Conservation (phyloP, 768 basidiomycete species). For the Cyclocybe aegerita region DNA sequence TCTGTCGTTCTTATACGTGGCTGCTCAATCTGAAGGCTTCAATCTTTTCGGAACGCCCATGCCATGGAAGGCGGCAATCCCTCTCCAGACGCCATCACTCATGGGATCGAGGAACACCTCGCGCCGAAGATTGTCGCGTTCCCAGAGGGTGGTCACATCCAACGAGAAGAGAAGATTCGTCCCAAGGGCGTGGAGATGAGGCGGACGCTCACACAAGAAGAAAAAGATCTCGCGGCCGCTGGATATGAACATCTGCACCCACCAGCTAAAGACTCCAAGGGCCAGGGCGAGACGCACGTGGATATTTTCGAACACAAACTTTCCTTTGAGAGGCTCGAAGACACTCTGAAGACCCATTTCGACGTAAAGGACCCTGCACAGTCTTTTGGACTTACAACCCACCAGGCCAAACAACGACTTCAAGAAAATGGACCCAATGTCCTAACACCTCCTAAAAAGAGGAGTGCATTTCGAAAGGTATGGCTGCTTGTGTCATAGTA, state of each 20-base stretch:
- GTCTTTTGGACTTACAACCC: constrained; percentile 49
- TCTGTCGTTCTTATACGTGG: not conserved
- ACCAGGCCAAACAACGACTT: constrained; percentile 56
- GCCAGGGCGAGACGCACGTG: constrained; percentile 37
- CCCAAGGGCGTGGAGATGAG: constrained; percentile 61
- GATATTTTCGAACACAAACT: constrained; percentile 61
- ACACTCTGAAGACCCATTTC: constrained; percentile 46
- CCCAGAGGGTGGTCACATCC: constrained; percentile 35
- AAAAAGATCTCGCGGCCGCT: constrained; percentile 64
- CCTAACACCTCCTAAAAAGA: constrained; percentile 67
- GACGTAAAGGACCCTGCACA: constrained; percentile 50
- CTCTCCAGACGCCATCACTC: constrained; percentile 18
- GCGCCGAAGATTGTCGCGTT: constrained; percentile 50
- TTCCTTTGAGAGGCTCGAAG: constrained; percentile 37
- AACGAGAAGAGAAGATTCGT: constrained; percentile 40
- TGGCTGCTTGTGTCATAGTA: constrained; percentile 2
- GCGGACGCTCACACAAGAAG: constrained; percentile 64
- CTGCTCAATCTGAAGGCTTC: no score
- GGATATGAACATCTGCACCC: constrained; percentile 62
- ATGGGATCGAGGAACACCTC: constrained; percentile 29
- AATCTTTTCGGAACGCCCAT: not conserved
- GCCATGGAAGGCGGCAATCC: constrained; percentile 22
- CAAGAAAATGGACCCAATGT: constrained; percentile 58
- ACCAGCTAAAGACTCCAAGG: constrained; percentile 30
- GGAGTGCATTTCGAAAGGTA: constrained; percentile 64